Evolutionary conservation across 2,329 filamentous ascomycete species (phyloP), one percentile per base, ranked within the genome.

Genomic region (Trichophaea hybrida): DNA sequence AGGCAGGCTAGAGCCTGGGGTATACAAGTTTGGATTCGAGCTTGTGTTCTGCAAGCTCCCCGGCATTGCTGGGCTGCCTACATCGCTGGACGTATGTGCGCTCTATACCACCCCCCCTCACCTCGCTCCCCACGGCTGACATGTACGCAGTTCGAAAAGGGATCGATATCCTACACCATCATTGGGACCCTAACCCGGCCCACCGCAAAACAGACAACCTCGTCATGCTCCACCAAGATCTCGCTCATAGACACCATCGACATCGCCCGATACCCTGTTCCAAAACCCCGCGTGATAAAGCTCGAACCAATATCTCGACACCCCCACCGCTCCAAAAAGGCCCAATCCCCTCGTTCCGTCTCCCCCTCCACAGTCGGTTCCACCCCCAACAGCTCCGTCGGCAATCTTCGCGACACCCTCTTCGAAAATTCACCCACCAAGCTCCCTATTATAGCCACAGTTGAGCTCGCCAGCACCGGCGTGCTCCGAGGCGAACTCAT

Each of bases 121-220:
- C 53, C 58, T 55, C 44, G 31, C 49, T 46, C 32, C 54, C n/a
- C 15, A 46, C 33, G 38, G 38, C 61, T 64, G 55, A 63, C 35
- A 5, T 24, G 37, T 40, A 38, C 59, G 34, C 72, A 97, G 89
- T 98, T 98, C 72, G 93, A 97, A 73, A 83, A 91, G 70, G 93
- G 93, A 38, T 90, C 88, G 1, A 88, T 98, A 68, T 85, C 86
- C 17, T 98, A 97, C 73, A 82, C 91, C 75, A 80, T 97, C 68
- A 91, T 88, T 5, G 85, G 91, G 35, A 96, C 89, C 6, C 73
- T 97, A 59, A 97, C 91, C 17, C 82, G 89, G 59, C 91, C 93
- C 17, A 93, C 86, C 0, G 83, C 89, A 5, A 94, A 96, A 63
- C 80, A 84, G 12, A 84, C 91, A 1, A 89, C 84, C 1, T 79